phyloP scores from a whole-genome alignment of 495 filamentous ascomycete genomes.

The Aspergillus nidulans region DNA sequence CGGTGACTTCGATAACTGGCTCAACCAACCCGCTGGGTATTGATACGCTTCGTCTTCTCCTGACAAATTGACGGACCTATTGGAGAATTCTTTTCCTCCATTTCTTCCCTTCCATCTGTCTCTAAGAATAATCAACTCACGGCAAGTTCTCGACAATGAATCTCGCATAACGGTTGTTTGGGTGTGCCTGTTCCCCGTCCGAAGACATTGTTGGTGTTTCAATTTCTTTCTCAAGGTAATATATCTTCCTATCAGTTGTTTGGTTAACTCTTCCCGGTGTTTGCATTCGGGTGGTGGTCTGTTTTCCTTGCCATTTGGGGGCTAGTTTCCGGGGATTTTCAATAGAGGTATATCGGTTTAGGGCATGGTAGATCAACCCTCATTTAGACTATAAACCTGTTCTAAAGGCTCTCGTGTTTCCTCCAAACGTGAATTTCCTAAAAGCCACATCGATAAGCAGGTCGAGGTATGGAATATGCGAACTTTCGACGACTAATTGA shows the following conservation, averaged over 20 bases:
- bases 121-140: background rate
- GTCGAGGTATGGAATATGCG: too few species aligned
- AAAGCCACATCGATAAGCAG: too few species aligned
- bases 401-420: background rate
- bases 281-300: slow-evolving; percentile 4
- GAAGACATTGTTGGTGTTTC: background rate
- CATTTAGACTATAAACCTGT: background rate
- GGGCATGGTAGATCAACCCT: background rate
- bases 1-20: slow-evolving; percentile 20
- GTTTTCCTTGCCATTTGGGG: background rate
- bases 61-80: too few species aligned
- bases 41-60: too few species aligned
- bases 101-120: background rate
- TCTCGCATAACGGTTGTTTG: slow-evolving; percentile 1
- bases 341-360: slow-evolving; percentile 6
- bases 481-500: too few species aligned
- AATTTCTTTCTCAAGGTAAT: background rate
- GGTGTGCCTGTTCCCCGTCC: slow-evolving; percentile 4
- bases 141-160: background rate
- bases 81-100: slow-evolving; percentile 4
- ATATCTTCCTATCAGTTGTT: background rate
- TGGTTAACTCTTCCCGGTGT: background rate
- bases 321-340: background rate
- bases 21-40: slow-evolving; percentile 14
- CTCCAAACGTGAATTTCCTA: background rate